Evolutionary conservation across 192 early-diverging fungal genomes (phyloP), one percentile per base, ranked within the genome.

Genomic region (Diversispora epigaea): DNA sequence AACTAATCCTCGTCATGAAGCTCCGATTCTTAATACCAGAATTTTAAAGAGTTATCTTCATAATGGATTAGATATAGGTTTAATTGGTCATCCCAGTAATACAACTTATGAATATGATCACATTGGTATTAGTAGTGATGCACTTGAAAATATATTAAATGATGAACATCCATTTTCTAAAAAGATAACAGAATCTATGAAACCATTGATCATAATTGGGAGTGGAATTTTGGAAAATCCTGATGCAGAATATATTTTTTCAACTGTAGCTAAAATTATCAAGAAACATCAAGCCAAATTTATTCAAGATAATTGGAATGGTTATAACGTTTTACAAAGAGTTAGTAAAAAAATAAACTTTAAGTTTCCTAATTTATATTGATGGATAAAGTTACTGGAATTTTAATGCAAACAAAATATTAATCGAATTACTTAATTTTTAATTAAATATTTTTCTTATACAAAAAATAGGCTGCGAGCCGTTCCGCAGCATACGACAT

Each of bases 1-100:
- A 40, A 93, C 96, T 40, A 98, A 99, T 85, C 97, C 97, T 44
- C 92, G 95, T 39, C 95, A 94, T 76, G 97, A 99, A 84, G 97
- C 94, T 3, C 84, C 97, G 39, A 93, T 98, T 80, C 83, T 99
- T 69, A 98, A 99, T 85, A 94, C 96, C 19, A 92, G 97, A 63
- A 91, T 99, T 77, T 91, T 96, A 78, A 98, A 97, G 84, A 89
- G 94, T 22, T 99, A 91, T 77, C 84, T 99, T 60, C 88, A 91
- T 83, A 90, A 89, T 72, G 85, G 89, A 14, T 83, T 92, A 40
- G 87, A 94, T 71, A 80, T 96, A 80, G 97, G 87, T 56, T 76
- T 98, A 52, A 81, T 99, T 71, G 97, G 97, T 62, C 79, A 86
- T 54, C 77, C 87, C 0, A 87, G 84, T 40, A 87, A 96, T 62